Conservation (phyloP, 140 eudicot genomes). For the Flaveria floridana region DNA sequence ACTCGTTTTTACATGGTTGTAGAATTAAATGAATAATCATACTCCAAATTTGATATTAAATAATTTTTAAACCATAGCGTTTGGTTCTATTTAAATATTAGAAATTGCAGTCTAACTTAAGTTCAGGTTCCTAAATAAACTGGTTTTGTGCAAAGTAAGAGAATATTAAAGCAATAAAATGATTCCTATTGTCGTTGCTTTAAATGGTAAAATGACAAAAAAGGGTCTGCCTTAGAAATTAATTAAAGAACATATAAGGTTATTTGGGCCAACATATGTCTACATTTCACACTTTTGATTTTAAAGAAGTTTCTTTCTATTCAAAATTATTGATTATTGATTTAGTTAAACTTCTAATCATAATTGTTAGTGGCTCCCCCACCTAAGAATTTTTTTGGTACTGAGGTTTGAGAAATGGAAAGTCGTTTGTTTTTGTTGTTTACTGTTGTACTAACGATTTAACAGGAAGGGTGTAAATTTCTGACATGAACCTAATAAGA, state of each 20-base stretch:
- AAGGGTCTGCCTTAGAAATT: conserved; percentile 15
- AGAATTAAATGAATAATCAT: background rate
- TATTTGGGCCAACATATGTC: conserved; percentile 19
- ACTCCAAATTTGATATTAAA: background rate
- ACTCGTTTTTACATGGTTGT: too few relatives aligned
- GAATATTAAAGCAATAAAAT: conserved; percentile 4
- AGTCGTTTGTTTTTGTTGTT: too few relatives aligned
- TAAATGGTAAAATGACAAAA: conserved; percentile 18
- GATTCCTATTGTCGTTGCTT: conserved; percentile 17
- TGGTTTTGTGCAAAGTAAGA: background rate
- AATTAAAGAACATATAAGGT: conserved; percentile 9
- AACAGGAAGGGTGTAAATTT: too few relatives aligned
- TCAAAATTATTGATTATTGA: background rate
- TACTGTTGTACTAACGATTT: too few relatives aligned
- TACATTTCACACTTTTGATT: conserved; percentile 14
- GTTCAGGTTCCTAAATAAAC: background rate
- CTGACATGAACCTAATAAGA: too few relatives aligned
- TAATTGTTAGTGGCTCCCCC: too few relatives aligned
- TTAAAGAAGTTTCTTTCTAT: background rate
- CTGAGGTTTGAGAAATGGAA: too few relatives aligned
- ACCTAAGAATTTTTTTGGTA: too few relatives aligned
- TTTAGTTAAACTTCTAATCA: background rate
- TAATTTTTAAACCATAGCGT: background rate
- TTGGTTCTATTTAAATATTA: too few relatives aligned
- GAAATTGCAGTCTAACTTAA: too few relatives aligned